Conservation (phyloP, 768 basidiomycete genomes). For the Suillus occidentalis region DNA sequence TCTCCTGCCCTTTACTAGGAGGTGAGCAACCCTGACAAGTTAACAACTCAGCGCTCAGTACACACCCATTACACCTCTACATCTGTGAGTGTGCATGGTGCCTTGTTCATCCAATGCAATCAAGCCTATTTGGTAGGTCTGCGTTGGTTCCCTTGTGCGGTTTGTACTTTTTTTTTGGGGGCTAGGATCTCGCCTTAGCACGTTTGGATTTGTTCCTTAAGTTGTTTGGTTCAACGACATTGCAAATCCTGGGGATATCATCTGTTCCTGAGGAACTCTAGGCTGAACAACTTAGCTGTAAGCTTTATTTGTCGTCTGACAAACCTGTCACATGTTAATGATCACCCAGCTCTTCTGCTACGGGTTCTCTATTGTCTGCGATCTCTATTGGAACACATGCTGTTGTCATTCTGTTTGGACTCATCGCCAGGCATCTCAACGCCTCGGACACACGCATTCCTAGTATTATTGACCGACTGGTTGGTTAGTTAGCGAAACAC, state of each 20-base stretch:
- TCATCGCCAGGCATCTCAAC: conserved; percentile 76
- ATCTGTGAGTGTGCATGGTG: not conserved
- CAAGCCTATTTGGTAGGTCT: too few species aligned
- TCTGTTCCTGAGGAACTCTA: too few species aligned
- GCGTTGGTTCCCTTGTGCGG: too few species aligned
- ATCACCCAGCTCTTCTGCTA: conserved; percentile 61
- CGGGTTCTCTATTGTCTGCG: conserved; percentile 86
- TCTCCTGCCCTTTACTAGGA: not conserved
- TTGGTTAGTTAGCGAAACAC: too few species aligned
- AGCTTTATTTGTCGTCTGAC: not conserved
- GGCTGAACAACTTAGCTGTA: too few species aligned
- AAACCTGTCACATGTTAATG: conserved; percentile 1
- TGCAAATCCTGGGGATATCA: too few species aligned
- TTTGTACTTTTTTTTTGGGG: too few species aligned
- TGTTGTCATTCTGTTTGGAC: conserved; percentile 69
- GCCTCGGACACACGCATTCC: conserved; percentile 49
- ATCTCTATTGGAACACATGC: conserved; percentile 69
- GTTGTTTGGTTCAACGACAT: too few species aligned
- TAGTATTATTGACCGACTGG: too few species aligned
- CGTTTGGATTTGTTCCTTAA: too few species aligned
- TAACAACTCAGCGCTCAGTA: not conserved
- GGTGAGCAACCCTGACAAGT: not conserved
- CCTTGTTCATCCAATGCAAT: not conserved
- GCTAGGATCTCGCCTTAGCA: too few species aligned
- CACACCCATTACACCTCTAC: not conserved